Conservation (phyloP, 306 rosid species). For the Cucurbita moschata region DNA sequence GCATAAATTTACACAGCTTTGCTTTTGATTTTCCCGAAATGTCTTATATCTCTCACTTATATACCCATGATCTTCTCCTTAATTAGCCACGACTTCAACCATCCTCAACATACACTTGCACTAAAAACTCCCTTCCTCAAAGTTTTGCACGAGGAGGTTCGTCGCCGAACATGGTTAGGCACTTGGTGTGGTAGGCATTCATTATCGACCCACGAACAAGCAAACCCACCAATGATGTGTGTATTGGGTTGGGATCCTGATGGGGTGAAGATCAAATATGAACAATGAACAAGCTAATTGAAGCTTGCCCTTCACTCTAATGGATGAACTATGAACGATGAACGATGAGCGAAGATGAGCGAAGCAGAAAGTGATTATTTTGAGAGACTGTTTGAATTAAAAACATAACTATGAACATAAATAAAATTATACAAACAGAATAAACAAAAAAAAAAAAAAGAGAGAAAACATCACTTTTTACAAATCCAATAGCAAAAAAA, state of each 20-base stretch:
- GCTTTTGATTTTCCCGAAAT: too few relatives aligned
- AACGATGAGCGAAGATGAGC: too few relatives aligned
- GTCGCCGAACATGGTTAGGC: conserved; percentile 24
- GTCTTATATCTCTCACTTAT: too few relatives aligned
- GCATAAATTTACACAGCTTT: too few relatives aligned
- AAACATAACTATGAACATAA: conserved; percentile 4
- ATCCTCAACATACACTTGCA: conserved; percentile 37
- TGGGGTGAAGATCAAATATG: conserved; percentile 1
- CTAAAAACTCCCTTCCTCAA: conserved; percentile 87
- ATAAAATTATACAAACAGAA: background rate
- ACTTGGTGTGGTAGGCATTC: conserved; percentile 89
- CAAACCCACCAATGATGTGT: conserved; percentile 16
- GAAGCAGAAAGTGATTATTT: conserved; percentile 1
- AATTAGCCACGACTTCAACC: too few relatives aligned
- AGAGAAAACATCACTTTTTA: background rate
- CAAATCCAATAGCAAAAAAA: conserved; percentile 1
- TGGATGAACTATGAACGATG: too few relatives aligned
- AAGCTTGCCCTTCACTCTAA: background rate
- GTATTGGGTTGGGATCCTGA: background rate
- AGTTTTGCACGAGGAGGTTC: conserved; percentile 43
- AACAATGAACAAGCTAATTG: background rate
- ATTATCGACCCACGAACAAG: conserved; percentile 77
- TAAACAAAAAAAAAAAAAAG: background rate
- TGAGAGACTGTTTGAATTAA: background rate
- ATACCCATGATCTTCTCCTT: too few relatives aligned